A percentile compares a stretch with the other conserved stretches of the same genome.
phyloP scores from a whole-genome alignment of 805 yeast genomes.

The Candida verbasci region DNA sequence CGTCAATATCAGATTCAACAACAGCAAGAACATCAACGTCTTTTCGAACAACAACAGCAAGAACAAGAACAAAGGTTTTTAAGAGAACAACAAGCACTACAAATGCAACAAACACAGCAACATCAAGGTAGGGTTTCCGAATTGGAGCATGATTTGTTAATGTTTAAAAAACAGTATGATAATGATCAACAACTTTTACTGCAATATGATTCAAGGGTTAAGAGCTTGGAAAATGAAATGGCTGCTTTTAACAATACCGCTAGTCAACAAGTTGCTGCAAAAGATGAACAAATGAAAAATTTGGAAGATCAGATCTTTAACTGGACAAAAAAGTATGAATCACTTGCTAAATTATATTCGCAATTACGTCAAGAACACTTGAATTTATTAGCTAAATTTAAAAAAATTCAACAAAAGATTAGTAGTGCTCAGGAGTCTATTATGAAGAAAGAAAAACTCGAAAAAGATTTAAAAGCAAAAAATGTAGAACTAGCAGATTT shows the following conservation, averaged over 20 bases:
- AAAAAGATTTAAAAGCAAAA: constrained; percentile 78
- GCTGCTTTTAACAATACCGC: constrained; percentile 57
- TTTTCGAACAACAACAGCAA: constrained; percentile 70
- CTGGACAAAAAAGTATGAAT: constrained; percentile 86
- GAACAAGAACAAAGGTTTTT: constrained; percentile 66
- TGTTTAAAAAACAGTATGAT: constrained; percentile 76
- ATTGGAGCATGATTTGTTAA: constrained; percentile 73
- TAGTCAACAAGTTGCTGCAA: constrained; percentile 66
- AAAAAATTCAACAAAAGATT: constrained; percentile 80
- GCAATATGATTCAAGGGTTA: constrained; percentile 84
- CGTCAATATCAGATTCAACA: constrained; percentile 62
- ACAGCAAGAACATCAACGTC: constrained; percentile 67
- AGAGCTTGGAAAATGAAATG: constrained; percentile 73
- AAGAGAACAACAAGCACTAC: constrained; percentile 60
- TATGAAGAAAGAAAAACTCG: constrained; percentile 74
- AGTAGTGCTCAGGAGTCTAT: constrained; percentile 87
- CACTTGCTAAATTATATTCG: constrained; percentile 83
- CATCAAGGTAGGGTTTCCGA: constrained; percentile 77
- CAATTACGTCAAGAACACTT: constrained; percentile 91
- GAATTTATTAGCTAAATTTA: constrained; percentile 69
- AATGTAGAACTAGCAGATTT: constrained; percentile 84
- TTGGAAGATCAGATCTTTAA: constrained; percentile 69
- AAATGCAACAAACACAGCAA: constrained; percentile 67
- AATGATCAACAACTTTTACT: constrained; percentile 78
- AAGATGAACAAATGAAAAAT: constrained; percentile 64